Evolutionary conservation across 192 early-diverging fungal species (phyloP), one percentile per base, ranked within the genome.

Genomic region (Neocallimastix lanati): DNA sequence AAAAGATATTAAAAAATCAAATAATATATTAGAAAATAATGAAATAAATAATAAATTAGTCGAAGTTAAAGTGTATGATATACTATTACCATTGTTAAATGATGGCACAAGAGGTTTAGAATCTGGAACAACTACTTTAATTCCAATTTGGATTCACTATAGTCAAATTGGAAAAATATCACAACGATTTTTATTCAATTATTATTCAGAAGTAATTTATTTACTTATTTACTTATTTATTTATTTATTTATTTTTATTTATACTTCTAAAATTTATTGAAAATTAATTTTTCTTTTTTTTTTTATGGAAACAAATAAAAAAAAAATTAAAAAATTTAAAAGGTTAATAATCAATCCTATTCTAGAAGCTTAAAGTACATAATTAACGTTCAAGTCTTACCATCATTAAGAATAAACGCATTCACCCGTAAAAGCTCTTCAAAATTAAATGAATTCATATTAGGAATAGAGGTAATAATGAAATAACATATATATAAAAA

Each of bases 401-500:
- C 96, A 13, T 96, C 96, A 7, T 86, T 99, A 25, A 90, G 95
- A 77, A 94, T 99, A 83, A 96, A 96, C 81, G 94, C 96, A 1
- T 97, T 99, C 83, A 95, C 96, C 12, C 84, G 96, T 29, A 93
- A 94, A 12, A 94, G 94, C 78, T 85, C 89, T 28, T 86, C 83
- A n/a, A 86, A 83, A 15, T 85, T 94, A 12, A 89, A 92, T 82
- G 95, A 97, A 81, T 96, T 94, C 79, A 91, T 97, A 29, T 87
- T 99, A 29, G 96, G 96, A 3, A 90, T 99, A 58, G 97, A 99
- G 88, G 87, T 96, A 28, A 33, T n/a, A n/a, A n/a, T n/a, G n/a
- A n/a, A n/a, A n/a, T n/a, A n/a, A n/a, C n/a, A n/a, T n/a, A n/a
- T n/a, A n/a, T n/a, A n/a, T n/a, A n/a, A n/a, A n/a, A n/a, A n/a